phyloP scores from a whole-genome alignment of 202 grass and related monocot species.

The Carex arenaria region DNA sequence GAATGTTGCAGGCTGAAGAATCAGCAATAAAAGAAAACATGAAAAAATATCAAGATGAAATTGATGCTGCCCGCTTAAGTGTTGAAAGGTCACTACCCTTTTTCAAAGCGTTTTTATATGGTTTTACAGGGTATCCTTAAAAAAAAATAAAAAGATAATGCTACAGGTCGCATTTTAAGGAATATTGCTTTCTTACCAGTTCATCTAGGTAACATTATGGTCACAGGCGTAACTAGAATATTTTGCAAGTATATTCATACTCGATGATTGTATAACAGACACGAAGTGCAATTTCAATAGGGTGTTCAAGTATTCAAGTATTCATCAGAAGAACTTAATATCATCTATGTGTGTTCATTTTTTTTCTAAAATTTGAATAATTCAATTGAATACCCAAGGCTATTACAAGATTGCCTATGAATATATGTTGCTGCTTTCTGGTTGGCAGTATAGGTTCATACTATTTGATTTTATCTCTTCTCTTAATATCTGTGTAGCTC shows the following conservation, averaged over 20 bases:
- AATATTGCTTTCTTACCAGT: background rate
- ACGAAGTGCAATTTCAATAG: background rate
- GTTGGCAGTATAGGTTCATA: background rate
- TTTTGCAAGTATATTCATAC: background rate
- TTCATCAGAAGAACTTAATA: background rate
- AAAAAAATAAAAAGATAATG: background rate
- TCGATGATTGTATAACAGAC: background rate
- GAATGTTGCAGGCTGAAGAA: slow-evolving; percentile 61
- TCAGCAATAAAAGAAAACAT: slow-evolving; percentile 59
- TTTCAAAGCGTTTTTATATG: background rate
- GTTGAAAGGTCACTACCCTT: slow-evolving; percentile 51
- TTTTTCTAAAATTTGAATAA: background rate
- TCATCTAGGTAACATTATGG: background rate
- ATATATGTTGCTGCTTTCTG: background rate
- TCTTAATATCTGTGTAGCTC: background rate
- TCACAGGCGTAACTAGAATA: background rate
- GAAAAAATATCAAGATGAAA: slow-evolving; percentile 42
- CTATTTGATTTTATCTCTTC: background rate
- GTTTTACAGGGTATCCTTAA: background rate
- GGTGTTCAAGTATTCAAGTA: background rate
- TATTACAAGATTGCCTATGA: background rate
- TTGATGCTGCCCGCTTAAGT: slow-evolving; percentile 39
- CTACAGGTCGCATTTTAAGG: background rate
- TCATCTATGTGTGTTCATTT: background rate
- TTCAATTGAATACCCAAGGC: background rate